Evolutionary conservation across 192 early-diverging fungal species (phyloP).

Genomic region (Podochytrium sp.): DNA sequence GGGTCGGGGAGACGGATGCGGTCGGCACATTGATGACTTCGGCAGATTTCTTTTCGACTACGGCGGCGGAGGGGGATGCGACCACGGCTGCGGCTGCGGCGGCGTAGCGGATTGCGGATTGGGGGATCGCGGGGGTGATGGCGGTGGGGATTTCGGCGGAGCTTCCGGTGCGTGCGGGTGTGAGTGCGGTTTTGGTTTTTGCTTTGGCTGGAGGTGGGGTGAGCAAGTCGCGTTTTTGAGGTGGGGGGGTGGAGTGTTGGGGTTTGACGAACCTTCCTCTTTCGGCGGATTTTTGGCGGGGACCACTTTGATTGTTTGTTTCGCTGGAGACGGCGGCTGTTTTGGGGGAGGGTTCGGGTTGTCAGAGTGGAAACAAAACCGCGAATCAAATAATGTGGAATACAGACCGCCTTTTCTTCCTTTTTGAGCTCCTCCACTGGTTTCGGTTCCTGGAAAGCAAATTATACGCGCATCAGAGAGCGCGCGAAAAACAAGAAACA

Average conservation of each 20-base stretch:
- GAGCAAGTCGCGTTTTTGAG: neutral
- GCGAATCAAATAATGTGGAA: neutral
- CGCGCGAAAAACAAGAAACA: neutral
- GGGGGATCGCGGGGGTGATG: constrained; percentile 27
- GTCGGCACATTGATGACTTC: neutral
- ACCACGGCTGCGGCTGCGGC: constrained; percentile 27
- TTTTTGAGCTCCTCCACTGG: constrained; percentile 29
- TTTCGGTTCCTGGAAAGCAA: neutral
- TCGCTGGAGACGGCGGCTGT: constrained; percentile 14
- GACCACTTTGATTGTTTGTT: constrained; percentile 18
- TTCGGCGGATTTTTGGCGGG: constrained; percentile 33
- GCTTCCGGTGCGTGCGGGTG: neutral
- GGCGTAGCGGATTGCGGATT: constrained; percentile 26
- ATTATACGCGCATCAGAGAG: neutral
- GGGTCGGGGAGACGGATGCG: neutral
- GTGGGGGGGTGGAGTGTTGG: neutral
- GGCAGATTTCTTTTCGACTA: too few relatives aligned
- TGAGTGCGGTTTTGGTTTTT: neutral
- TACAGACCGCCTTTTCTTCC: constrained; percentile 26
- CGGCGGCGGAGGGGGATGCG: constrained; percentile 2
- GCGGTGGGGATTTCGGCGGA: constrained; percentile 11
- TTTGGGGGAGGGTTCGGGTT: too few relatives aligned
- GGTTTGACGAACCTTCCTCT: constrained; percentile 40
- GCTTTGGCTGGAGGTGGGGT: neutral
- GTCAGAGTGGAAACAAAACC: neutral